Base-by-base conservation (phyloP, 2,329 filamentous ascomycete genomes). In the Colletotrichum shisoi region DNA sequence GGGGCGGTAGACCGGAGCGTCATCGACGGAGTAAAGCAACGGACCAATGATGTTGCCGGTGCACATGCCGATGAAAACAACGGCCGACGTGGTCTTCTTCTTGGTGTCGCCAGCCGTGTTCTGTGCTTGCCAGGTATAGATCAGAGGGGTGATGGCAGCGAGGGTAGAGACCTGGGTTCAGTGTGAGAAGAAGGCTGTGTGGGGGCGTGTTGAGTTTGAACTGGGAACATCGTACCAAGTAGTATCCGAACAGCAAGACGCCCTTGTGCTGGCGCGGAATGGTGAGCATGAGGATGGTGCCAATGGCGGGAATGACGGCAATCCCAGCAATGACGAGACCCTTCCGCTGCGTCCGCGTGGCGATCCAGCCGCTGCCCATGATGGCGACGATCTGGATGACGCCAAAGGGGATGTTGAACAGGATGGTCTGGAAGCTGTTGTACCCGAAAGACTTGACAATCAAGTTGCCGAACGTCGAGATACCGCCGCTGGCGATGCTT, bases 41-140 rank as follows among this genome's bases (percentile, higher is more conserved):
- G 89, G 89, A 0, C 88, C 89, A 24, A 90, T 79, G 42, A 91
- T 86, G 70, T 91, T 91, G 6, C 89, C 89, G 1, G 84, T 84
- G 58, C 85, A 89, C 66, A 88, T 85, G 4, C 88, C 87, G 53
- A 91, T 82, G 71, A 91, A 89, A 1, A 91, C 79, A 7, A 89
- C 80, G 13, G 84, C 87, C 0, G 87, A 90, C 0, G 85, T 89
- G 11, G 85, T 84, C 72, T 90, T 91, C 69, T 87, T 86, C 76
- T 91, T 91, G 0, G 89, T 91, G 72, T 91, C 88, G 1, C 89
- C 89, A 0, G 85, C 89, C 0, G 89, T 89, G 70, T 89, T 89
- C 68, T 87, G 85, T 2, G 84, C 80, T 1, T 84, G 85, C 85
- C 85, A 88, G 0, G 84, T 84, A 70, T 86, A 88, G 46, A 89